These are phyloP conservation scores for Colletotrichum sp. DNA, from an alignment of 2,329 filamentous ascomycete species.

Conservation along the genomic window DNA sequence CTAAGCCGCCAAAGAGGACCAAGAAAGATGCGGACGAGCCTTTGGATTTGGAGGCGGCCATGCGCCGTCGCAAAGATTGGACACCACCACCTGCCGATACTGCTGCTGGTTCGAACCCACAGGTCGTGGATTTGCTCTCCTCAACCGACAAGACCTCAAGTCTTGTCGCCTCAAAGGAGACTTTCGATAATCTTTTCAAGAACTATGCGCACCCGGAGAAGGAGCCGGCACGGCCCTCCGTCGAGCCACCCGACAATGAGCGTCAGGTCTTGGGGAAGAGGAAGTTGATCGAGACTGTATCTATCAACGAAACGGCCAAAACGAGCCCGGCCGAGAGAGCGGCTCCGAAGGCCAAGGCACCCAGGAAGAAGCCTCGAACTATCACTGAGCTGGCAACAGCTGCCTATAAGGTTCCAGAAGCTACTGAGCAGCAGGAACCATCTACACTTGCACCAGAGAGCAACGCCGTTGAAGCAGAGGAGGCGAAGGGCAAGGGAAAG, in stretches of 20 bases:
- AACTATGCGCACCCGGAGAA: slow-evolving; percentile 43
- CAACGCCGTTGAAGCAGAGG: slow-evolving; percentile 34
- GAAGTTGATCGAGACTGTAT: slow-evolving; percentile 59
- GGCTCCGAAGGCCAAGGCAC: slow-evolving; percentile 53
- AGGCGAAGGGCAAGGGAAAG: slow-evolving; percentile 33
- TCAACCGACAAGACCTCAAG: slow-evolving; percentile 22
- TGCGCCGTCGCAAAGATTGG: slow-evolving; percentile 66
- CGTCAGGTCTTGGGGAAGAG: slow-evolving; percentile 54
- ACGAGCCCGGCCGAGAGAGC: slow-evolving; percentile 30
- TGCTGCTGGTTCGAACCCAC: slow-evolving; percentile 32
- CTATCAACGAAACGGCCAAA: slow-evolving; percentile 32
- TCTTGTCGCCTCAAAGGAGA: slow-evolving; percentile 25
- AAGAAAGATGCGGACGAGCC: slow-evolving; percentile 29
- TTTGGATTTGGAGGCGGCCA: slow-evolving; percentile 51
- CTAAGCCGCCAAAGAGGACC: neutral
- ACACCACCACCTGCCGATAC: slow-evolving; percentile 63
- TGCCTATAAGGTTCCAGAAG: slow-evolving; percentile 58
- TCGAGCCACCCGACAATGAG: slow-evolving; percentile 25
- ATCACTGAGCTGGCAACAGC: slow-evolving; percentile 81
- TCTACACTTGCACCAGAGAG: slow-evolving; percentile 26
- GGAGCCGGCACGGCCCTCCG: slow-evolving; percentile 6
- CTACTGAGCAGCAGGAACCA: slow-evolving; percentile 32
- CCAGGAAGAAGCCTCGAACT: slow-evolving; percentile 75
- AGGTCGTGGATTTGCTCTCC: slow-evolving; percentile 34
- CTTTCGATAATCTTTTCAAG: slow-evolving; percentile 50